A percentile compares a stretch with the other conserved stretches of the same genome.
phyloP scores from a whole-genome alignment of 208 protist genomes.

The Spongospora subterranea region DNA sequence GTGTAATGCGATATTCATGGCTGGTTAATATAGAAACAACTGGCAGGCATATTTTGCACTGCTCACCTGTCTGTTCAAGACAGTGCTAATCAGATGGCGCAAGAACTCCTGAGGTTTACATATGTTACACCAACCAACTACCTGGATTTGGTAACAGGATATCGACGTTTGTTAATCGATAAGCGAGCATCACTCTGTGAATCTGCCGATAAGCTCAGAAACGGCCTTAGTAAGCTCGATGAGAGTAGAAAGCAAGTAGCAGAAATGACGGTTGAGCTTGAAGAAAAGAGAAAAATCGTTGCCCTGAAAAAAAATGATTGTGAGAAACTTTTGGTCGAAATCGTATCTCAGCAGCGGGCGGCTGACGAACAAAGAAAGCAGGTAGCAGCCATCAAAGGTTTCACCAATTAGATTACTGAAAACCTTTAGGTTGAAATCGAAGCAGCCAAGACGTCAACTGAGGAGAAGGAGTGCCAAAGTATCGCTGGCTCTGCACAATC shows the following conservation, averaged over 20 bases:
- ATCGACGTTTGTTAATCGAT: constrained; percentile 87
- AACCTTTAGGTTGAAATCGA: constrained; percentile 74
- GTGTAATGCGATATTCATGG: not conserved
- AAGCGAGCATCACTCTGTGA: constrained; percentile 86
- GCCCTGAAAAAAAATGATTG: constrained; percentile 84
- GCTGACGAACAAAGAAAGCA: constrained; percentile 94
- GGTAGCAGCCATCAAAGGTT: too few relatives aligned
- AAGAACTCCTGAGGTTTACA: constrained; percentile 89
- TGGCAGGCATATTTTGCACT: constrained; percentile 88
- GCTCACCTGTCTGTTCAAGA: constrained; percentile 88
- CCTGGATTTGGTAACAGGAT: constrained; percentile 92
- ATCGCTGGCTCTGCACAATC: constrained; percentile 88
- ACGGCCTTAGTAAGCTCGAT: constrained; percentile 78
- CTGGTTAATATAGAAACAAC: constrained; percentile 72
- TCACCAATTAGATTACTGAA: constrained; percentile 45
- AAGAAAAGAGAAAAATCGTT: constrained; percentile 79
- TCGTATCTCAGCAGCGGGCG: constrained; percentile 90
- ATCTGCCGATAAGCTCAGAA: constrained; percentile 73
- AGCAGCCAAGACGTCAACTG: constrained; percentile 86
- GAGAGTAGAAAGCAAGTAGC: constrained; percentile 76
- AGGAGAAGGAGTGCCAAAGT: constrained; percentile 86
- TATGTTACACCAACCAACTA: constrained; percentile 98
- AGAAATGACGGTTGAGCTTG: constrained; percentile 78
- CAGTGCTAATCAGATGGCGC: constrained; percentile 85
- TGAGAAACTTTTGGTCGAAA: constrained; percentile 92